A percentile compares a stretch with the other conserved stretches of the same genome.
Conservation (phyloP, 2,329 filamentous ascomycete genomes). For the Juglanconis oblonga region DNA sequence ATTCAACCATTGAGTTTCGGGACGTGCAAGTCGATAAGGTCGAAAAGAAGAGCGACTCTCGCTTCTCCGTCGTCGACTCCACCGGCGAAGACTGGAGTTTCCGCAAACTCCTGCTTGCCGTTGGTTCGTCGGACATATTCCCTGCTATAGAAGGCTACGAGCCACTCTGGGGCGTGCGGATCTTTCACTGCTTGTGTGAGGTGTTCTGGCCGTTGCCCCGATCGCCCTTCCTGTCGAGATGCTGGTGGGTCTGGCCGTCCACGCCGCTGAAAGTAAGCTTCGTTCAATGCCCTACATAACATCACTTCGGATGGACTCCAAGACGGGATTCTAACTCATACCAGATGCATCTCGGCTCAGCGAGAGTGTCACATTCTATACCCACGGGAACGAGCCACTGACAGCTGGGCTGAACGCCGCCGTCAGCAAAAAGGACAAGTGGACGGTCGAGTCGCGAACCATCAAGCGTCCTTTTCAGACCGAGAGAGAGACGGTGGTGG, state of each 20-base stretch:
- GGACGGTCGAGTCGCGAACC: constrained; percentile 3
- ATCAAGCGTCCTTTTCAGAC: not conserved
- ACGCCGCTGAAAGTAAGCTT: not conserved
- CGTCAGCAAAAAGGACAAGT: not conserved
- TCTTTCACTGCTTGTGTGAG: constrained; percentile 57
- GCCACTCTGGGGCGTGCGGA: constrained; percentile 51
- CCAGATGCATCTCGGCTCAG: constrained; percentile 5
- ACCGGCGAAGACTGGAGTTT: constrained; percentile 41
- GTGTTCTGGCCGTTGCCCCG: constrained; percentile 27
- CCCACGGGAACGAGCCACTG: constrained; percentile 4
- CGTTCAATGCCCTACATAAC: not conserved
- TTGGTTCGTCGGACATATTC: constrained; percentile 48
- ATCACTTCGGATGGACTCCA: not conserved
- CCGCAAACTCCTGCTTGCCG: constrained; percentile 53
- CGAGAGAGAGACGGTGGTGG: not conserved
- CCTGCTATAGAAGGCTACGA: constrained; percentile 50
- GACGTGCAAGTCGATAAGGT: constrained; percentile 23
- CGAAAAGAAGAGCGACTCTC: not conserved
- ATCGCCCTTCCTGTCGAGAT: not conserved
- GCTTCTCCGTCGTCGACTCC: constrained; percentile 30
- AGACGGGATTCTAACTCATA: not conserved
- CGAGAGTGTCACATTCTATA: not conserved
- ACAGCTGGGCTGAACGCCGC: not conserved
- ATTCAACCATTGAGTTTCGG: constrained; percentile 30
- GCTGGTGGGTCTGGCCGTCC: not conserved